These are phyloP conservation scores for Spizellomyces punctatus DNA, from an alignment of 192 early-diverging fungal species.

Conservation along the genomic window DNA sequence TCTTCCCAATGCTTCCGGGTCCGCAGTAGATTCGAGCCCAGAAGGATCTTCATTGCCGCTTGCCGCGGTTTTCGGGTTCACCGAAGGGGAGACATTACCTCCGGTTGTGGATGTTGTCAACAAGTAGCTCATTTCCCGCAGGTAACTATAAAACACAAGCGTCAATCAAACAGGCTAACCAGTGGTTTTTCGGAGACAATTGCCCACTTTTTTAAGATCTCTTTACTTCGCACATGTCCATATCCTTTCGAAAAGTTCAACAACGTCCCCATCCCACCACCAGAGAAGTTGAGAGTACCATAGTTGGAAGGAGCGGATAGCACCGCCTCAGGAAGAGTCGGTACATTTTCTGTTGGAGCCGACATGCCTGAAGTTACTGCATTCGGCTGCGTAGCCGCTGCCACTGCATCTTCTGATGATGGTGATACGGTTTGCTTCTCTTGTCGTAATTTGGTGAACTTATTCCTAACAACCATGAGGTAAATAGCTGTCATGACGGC, in stretches of 20 bases:
- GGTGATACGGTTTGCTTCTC: background rate
- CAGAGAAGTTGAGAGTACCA: slow-evolving; percentile 24
- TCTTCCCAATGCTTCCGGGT: too few relatives aligned
- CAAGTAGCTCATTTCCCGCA: slow-evolving; percentile 48
- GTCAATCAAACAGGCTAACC: background rate
- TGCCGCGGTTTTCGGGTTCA: too few relatives aligned
- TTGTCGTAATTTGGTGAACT: slow-evolving; percentile 7
- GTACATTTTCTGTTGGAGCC: background rate
- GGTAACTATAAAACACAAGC: slow-evolving; percentile 37
- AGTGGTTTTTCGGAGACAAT: background rate
- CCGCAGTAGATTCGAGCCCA: too few relatives aligned
- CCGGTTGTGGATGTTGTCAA: slow-evolving; percentile 27
- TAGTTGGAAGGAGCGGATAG: slow-evolving; percentile 30
- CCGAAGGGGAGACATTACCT: too few relatives aligned
- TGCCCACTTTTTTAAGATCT: slow-evolving; percentile 72
- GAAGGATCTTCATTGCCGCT: too few relatives aligned
- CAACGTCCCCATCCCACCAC: slow-evolving; percentile 21
- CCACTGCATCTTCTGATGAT: background rate
- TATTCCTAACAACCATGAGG: background rate
- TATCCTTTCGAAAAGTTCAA: slow-evolving; percentile 57
- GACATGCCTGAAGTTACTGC: too few relatives aligned
- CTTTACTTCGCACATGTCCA: slow-evolving; percentile 62
- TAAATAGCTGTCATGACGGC: too few relatives aligned
- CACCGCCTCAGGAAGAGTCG: slow-evolving; percentile 17
- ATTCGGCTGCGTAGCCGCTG: too few relatives aligned